Base-by-base conservation (phyloP, 2,329 filamentous ascomycete species). In the Xylariaceae sp. region DNA sequence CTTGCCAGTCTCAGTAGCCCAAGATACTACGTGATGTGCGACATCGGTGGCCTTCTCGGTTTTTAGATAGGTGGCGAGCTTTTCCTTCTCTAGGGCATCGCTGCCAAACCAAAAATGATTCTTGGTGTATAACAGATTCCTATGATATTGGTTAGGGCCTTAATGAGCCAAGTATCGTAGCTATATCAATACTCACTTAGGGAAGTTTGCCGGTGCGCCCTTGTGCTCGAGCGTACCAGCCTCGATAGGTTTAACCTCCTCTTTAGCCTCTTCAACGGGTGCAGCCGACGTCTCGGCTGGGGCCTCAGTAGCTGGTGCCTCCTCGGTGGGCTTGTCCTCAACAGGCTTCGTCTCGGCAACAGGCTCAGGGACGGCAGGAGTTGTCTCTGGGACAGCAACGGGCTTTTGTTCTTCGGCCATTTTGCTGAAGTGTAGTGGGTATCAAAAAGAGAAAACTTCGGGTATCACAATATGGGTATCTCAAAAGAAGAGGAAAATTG, bases 1-100 rank as follows among this genome's bases (percentile, higher is more conserved):
- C 81, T 96, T 96, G 73, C 93, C 93, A 55, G 93, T 97, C 81
- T 96, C 86, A 64, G 86, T 86, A 60, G 93, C 91, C 91, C 94
- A 97, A 29, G 94, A 89, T 64, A 86, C 88, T 65, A 88, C 88
- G 63, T 89, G 82, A 78, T 95, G 88, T 57, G 89, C 87, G 62
- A 87, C 74, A 58, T 82, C 81, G 48, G 86, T 81, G 51, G 87
- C 81, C 87, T 97, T 97, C 83, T 96, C 92, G 68, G 85, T 87
- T 77, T 92, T 91, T 65, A 95, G 81, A 80, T 93, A 97, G 66
- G 81, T 77, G 64, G 81, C 75, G 52, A 97, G 82, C 70, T 87
- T 81, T 76, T 93, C 88, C 65, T 84, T 76, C 68, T 92, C 84
- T 55, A 95, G 74, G 43, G 89, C 77, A 50, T 92, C 89, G 43